Base-by-base conservation (phyloP, 805 yeast species). In the Saccharomyces paradoxus region DNA sequence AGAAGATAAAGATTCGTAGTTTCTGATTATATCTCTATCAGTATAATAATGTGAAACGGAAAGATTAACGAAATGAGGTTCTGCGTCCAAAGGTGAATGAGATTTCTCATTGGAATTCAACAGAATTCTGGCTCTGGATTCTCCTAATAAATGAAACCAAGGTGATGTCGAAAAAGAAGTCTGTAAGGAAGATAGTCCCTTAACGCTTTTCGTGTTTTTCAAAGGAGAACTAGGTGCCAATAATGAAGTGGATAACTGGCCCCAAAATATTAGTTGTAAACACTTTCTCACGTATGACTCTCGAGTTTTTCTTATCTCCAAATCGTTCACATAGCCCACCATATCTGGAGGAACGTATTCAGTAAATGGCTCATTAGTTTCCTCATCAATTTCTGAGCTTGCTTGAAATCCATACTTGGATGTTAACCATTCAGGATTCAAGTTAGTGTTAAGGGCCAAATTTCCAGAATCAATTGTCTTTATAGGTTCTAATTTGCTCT, bases 221-320 rank as follows among this genome's bases (percentile, higher is more conserved):
- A 51, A 46, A 5, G 53, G 24, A 2, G 49, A 53, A 12, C 57
- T 59, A 10, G 53, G 51, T 1, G 56, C 29, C 27, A 62, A 48
- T 12, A 60, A 46, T 47, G 57, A 55, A 22, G 59, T 55, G 2
- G 74, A 67, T 50, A 68, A 60, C 60, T 69, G 69, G 4, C 78
- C 81, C 52, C 75, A 61, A 48, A 77, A 79, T 3, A 79, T 68
- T 26, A 81, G 69, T 61, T 86, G 91, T 5, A 76, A 60, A 28
- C 81, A 69, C 56, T 79, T 82, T 56, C 87, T 71, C 17, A 78
- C 72, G 56, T 74, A 84, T 4, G 81, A 70, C 51, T 86, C 88
- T 54, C 77, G 68, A 4, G 68, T 49, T 2, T 62, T 55, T 12
- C 68, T 57, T 4, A 74, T 72, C 22, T 63, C 55, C 28, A 65